These are phyloP conservation scores for Nepenthes alata DNA, from an alignment of 179 eudicot species.

Conservation along the genomic window DNA sequence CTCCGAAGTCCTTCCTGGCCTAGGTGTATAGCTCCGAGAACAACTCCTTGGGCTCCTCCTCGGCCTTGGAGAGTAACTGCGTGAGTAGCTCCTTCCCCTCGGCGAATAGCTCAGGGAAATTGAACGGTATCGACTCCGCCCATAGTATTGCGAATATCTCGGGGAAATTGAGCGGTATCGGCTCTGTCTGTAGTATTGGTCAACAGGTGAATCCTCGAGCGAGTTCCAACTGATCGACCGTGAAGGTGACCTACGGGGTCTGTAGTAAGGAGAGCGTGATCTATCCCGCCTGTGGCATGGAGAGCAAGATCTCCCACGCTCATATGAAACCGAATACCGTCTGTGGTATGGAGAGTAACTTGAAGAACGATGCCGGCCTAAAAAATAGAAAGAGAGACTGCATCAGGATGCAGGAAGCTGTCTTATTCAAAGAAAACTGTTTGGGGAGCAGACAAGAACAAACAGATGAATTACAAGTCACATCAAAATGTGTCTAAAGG, in stretches of 20 bases:
- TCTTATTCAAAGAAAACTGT: too few species aligned
- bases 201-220: constrained; percentile 38
- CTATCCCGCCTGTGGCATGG: constrained; percentile 20
- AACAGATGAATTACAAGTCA: too few species aligned
- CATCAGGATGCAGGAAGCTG: neutral
- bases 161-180: constrained; percentile 12
- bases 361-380: constrained; percentile 50
- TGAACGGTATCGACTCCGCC: constrained; percentile 26
- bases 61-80: constrained; percentile 34
- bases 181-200: constrained; percentile 21
- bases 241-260: constrained; percentile 1
- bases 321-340: constrained; percentile 33
- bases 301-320: constrained; percentile 8
- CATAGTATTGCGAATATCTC: constrained; percentile 13
- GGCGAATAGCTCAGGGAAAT: constrained; percentile 39
- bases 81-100: constrained; percentile 12
- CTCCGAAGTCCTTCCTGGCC: constrained; percentile 15
- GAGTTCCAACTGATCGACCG: constrained; percentile 18
- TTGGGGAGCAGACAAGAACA: too few species aligned
- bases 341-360: constrained; percentile 47
- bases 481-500: too few species aligned
- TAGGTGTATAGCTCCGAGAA: constrained; percentile 17
- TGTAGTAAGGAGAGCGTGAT: constrained; percentile 25
- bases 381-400: neutral
- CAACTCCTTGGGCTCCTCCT: constrained; percentile 20